These are phyloP conservation scores for Tausonia pullulans DNA, from an alignment of 1,284 basidiomycete genomes.

Conservation along the genomic window DNA sequence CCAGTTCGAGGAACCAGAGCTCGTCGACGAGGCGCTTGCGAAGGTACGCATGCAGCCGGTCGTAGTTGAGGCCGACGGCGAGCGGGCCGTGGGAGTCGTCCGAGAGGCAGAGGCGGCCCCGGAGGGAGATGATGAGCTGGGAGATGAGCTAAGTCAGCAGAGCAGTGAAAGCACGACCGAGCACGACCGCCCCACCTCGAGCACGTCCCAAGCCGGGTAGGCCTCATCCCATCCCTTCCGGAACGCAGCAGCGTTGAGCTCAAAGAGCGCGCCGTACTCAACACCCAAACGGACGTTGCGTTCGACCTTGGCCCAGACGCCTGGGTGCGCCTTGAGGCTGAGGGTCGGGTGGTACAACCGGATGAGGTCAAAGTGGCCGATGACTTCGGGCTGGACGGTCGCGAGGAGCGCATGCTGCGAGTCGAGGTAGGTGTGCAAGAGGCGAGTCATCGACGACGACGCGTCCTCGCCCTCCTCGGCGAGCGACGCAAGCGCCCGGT, in stretches of 20 bases:
- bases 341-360: constrained; percentile 61
- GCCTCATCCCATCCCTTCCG: constrained; percentile 78
- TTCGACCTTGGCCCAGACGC: constrained; percentile 53
- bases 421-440: constrained; percentile 69
- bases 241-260: constrained; percentile 85
- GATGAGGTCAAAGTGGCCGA: constrained; percentile 89
- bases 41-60: constrained; percentile 57
- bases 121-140: constrained; percentile 54
- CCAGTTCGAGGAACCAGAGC: constrained; percentile 48
- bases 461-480: constrained; percentile 3
- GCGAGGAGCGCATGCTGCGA: constrained; percentile 59
- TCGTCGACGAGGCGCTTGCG: constrained; percentile 47
- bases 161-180: neutral
- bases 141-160: neutral
- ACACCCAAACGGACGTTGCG: constrained; percentile 67
- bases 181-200: constrained; percentile 45
- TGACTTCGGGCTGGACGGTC: constrained; percentile 68
- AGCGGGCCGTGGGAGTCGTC: constrained; percentile 92
- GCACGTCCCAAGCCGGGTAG: constrained; percentile 70
- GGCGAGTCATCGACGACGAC: constrained; percentile 7
- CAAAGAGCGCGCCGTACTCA: constrained; percentile 81
- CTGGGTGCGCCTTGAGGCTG: constrained; percentile 38
- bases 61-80: constrained; percentile 80
- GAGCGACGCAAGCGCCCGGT: constrained; percentile 46
- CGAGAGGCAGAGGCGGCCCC: constrained; percentile 72